Evolutionary conservation across 305 asterid species (phyloP), one percentile per base, ranked within the genome.

Genomic region (Solanum hybrid): DNA sequence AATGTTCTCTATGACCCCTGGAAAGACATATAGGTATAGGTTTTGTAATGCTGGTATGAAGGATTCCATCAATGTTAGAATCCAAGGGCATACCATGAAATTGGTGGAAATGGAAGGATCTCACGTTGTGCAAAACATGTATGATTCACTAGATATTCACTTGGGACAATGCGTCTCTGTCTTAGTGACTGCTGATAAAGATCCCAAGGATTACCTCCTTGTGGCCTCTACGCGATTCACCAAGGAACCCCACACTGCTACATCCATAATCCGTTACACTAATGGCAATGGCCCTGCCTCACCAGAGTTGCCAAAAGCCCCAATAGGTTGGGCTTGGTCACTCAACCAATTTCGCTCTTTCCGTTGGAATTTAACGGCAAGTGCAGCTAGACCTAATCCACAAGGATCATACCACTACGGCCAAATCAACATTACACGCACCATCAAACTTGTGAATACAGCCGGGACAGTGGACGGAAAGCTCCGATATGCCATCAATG

Each of bases 381-480:
- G 96, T 42, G 99, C 99, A 9, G 98, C 99, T 84, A 97, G 98
- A 12, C 99, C 99, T 86, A 97, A 97, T 88, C 98, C 98, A 3
- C 99, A 97, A 71, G 99, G 99, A 14, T 95, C 98, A 0, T 97
- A 96, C 96, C 95, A 97, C 89, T 97, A 97, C 17, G 99, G 99
- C 1, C 51, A 93, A 71, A 97, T 97, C 93, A 93, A 95, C 91
- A 95, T 97, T 92, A 95, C 96, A 42, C 98, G 98, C 89, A 96
- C 99, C 90, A 92, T 97, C 92, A 95, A 90, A 93, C 45, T 97
- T 22, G 90, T 64, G 14, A 95, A 92, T 93, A 76, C 94, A 0
- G 92, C 91, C 27, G 75, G 66, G 29, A 22, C 35, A 5, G 93
- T 90, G 12, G 80, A 88, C 13, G 99, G 97, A 1, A 95, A 95